Evolutionary conservation across 208 protist genomes (phyloP), one percentile per base, ranked within the genome.

Genomic region (Leishmania tarentolae): DNA sequence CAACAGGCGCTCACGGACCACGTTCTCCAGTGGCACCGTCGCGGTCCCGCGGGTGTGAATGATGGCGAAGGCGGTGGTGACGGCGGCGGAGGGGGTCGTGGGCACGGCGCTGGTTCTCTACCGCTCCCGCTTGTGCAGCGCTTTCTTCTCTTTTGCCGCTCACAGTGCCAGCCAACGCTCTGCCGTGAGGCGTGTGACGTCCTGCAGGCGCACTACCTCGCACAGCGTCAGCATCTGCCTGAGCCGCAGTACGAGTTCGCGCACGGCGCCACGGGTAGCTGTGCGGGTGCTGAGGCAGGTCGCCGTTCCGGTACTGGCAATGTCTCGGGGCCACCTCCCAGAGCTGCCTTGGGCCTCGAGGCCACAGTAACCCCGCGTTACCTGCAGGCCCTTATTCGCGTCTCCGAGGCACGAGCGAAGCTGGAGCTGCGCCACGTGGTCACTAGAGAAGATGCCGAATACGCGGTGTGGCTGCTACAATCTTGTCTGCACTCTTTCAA

Each of bases 301-400:
- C 78, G 76, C 21, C 53, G 31, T 72, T 68, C 71, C 31, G 44
- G 56, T 11, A 17, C 50, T 59, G 61, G 76, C 37, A 57, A 76
- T 8, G 21, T 52, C 21, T 73, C 40, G 28, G 69, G 69, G 53
- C 15, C 68, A 52, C 56, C 40, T 35, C 24, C 68, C 46, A 11
- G 19, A 63, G 28, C 37, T 28, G 68, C 46, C 7, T 21, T 40
- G 47, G 61, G 15, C 50, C 53, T 85, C 57, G 87, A 93, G 75
- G 83, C 85, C 11, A 92, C 95, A 40, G 93, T 99, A 42, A 99
- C 98, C 5, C 98, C 95, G 13, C 90, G 97, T 46, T 99, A 99
- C 85, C 86, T 99, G 61, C 98, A 99, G 86, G 96, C 97, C 1
- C 88, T 99, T 1, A 97, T 99, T 50, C 91, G 98, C 28, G 86